A percentile compares a stretch with the other conserved stretches of the same genome.
phyloP scores from a whole-genome alignment of 108 stramenopile genomes.

The Nitzschia inconspicua region DNA sequence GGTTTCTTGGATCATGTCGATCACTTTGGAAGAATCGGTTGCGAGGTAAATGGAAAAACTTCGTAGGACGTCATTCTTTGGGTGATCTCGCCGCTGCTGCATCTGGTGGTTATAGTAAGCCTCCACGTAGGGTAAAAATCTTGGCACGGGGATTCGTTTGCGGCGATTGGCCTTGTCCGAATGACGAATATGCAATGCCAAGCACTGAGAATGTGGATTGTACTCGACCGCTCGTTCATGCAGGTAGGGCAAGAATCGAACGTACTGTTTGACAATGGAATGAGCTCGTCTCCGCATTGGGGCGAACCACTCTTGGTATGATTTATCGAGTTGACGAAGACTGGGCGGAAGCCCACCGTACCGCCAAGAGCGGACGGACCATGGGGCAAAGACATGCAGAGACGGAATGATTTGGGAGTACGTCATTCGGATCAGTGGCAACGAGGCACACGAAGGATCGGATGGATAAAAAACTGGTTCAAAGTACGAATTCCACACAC shows the following conservation, averaged over 20 bases:
- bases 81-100: background rate
- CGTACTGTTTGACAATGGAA: slow-evolving; percentile 9
- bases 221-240: background rate
- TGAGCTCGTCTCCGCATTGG: slow-evolving; percentile 15
- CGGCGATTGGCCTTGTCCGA: slow-evolving; percentile 37
- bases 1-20: slow-evolving; percentile 7
- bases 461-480: slow-evolving; percentile 22
- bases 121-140: slow-evolving; percentile 19
- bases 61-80: too few species aligned
- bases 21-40: slow-evolving; percentile 28
- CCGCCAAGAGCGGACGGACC: slow-evolving; percentile 23
- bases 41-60: slow-evolving; percentile 28
- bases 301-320: slow-evolving; percentile 18
- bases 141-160: background rate
- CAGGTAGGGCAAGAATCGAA: slow-evolving; percentile 10
- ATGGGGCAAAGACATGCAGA: slow-evolving; percentile 29
- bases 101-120: slow-evolving; percentile 9
- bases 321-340: slow-evolving; percentile 4
- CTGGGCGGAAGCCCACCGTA: slow-evolving; percentile 5
- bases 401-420: slow-evolving; percentile 16
- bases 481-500: slow-evolving; percentile 38
- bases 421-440: slow-evolving; percentile 22
- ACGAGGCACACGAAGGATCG: slow-evolving; percentile 16
- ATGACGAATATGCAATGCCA: slow-evolving; percentile 30
- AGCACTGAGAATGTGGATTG: slow-evolving; percentile 3